Conservation (phyloP, 106 monocot species). For the Vanilla planifolia region DNA sequence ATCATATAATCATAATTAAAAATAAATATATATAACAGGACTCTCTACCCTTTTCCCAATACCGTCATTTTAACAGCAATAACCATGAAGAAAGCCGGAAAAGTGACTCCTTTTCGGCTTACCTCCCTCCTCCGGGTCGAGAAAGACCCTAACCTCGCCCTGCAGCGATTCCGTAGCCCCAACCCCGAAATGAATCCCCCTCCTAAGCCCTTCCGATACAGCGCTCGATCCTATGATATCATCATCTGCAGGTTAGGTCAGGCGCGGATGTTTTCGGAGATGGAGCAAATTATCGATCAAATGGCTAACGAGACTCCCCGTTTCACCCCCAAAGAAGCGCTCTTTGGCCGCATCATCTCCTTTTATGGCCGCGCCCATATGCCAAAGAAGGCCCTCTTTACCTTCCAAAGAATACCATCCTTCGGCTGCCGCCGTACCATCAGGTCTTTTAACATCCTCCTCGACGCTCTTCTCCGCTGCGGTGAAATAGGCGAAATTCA, state of each 20-base stretch:
- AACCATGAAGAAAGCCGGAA: conserved; percentile 17
- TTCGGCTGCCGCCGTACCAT: conserved; percentile 37
- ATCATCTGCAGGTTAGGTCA: conserved; percentile 64
- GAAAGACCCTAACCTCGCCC: conserved; percentile 33
- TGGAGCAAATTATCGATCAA: conserved; percentile 59
- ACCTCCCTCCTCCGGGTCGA: conserved; percentile 62
- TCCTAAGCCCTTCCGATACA: conserved; percentile 42
- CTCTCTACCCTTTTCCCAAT: too few species aligned
- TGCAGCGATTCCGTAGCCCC: conserved; percentile 55
- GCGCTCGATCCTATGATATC: conserved; percentile 59
- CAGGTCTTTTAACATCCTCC: conserved; percentile 57
- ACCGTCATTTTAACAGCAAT: background rate
- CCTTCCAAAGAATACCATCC: conserved; percentile 44
- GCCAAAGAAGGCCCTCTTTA: conserved; percentile 24
- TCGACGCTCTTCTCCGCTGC: conserved; percentile 37
- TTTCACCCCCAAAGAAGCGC: conserved; percentile 44
- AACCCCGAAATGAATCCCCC: conserved; percentile 5
- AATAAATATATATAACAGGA: too few species aligned
- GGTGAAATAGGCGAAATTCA: conserved; percentile 15
- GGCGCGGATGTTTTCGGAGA: conserved; percentile 50
- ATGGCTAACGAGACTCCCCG: conserved; percentile 33
- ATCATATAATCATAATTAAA: too few species aligned
- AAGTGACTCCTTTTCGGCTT: conserved; percentile 67
- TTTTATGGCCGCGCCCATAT: conserved; percentile 64
- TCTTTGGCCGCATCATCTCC: conserved; percentile 67